Evolutionary conservation across 2,329 filamentous ascomycete genomes (phyloP), one percentile per base, ranked within the genome.

Genomic region (Fusarium miscanthi): DNA sequence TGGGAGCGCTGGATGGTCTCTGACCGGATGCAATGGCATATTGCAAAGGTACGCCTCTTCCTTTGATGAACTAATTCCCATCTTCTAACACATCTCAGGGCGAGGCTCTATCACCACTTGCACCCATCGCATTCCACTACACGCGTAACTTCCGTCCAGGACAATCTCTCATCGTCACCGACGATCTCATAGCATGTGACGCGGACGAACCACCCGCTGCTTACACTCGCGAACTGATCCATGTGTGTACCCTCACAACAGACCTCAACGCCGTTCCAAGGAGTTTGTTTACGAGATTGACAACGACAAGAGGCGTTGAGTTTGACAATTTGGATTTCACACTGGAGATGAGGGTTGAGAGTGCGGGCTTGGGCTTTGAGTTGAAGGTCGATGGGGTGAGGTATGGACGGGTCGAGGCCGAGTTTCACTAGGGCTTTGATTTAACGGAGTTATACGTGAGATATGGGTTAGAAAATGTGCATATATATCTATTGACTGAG

Each of bases 1-100:
- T 94, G 92, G 92, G 92, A 94, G 82, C 83, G 92, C 53, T 94
- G 92, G 92, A 94, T 94, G 92, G 92, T 95, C 11, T 90, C 88
- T 49, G 92, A 95, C 80, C 87, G 93, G 52, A 94, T 95, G 92
- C 92, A 94, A 81, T 95, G 93, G 93, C 92, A 94, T 80, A 93
- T 94, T 78, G 89, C 90, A 69, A 94, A 94, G 87, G 91, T 91
- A 76, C 74, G 85, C 81, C 46, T 60, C 8, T 25, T 6, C 8
- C 17, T 8, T 30, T 4, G 5, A 61, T 48, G 5, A 10, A 25
- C 30, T n/a, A 38, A 14, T 37, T 17, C 41, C 10, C 13, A 57
- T 3, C 5, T 49, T 5, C 51, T 72, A 59, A 72, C 41, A 46
- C n/a, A 19, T 17, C 6, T 2, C 70, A 93, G 90, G 92, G 92